Evolutionary conservation across 345 rosid genomes (phyloP).

Genomic region (Aquilaria yunnanensis): DNA sequence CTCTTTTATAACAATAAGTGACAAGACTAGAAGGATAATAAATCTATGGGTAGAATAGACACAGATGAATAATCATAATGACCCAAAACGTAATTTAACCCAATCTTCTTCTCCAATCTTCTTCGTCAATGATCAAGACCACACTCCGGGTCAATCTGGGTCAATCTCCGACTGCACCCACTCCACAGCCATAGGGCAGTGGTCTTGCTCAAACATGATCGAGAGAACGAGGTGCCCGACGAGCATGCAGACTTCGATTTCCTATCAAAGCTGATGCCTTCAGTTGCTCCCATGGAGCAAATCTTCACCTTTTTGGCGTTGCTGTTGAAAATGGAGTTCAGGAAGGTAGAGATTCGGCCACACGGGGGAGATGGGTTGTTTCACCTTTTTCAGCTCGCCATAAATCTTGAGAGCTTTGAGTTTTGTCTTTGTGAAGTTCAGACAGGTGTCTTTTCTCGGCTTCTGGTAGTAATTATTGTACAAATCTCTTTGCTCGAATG

Average conservation of each 20-base stretch:
- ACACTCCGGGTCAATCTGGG: no score
- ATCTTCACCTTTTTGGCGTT: slow-evolving; percentile 52
- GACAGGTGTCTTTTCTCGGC: slow-evolving; percentile 24
- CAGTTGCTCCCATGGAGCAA: slow-evolving; percentile 53
- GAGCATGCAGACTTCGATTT: slow-evolving; percentile 27
- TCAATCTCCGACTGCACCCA: no score
- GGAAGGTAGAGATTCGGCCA: no score
- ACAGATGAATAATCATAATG: no score
- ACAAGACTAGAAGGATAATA: no score
- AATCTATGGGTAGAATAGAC: no score
- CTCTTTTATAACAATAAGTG: no score
- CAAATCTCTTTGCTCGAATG: slow-evolving; percentile 12
- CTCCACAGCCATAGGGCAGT: slow-evolving; percentile 5
- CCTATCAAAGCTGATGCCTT: slow-evolving; percentile 46
- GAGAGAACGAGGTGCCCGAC: slow-evolving; percentile 37
- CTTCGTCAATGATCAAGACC: no score
- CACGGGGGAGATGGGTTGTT: slow-evolving; percentile 72
- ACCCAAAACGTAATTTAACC: no score
- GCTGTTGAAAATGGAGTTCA: no score
- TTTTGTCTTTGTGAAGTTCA: slow-evolving; percentile 46
- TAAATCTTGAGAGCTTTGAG: slow-evolving; percentile 44
- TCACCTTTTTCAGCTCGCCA: slow-evolving; percentile 54
- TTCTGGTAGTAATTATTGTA: neutral
- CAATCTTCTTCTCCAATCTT: no score
- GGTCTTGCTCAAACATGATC: slow-evolving; percentile 57